Base-by-base conservation (phyloP, 2,329 filamentous ascomycete genomes). In the Claviceps pazoutovae region DNA sequence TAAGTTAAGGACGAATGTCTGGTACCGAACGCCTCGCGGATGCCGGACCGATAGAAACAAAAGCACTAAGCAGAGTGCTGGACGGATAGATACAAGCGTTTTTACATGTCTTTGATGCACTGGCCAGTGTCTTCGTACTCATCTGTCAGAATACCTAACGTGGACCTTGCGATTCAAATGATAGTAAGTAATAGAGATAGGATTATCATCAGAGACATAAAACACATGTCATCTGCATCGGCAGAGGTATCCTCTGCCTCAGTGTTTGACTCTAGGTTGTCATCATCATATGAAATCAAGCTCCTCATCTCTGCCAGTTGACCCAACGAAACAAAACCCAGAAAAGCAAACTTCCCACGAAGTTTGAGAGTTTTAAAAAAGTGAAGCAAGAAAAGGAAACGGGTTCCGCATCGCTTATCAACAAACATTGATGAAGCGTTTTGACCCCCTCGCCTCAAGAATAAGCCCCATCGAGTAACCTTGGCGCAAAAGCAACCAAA, bases 381-480 rank as follows among this genome's bases (percentile, higher is more conserved):
- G 62, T 11, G 23, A 34, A 58, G 52, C 30, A 11, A 59, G 54
- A 51, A 50, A 49, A 45, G 62, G 13, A 8, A 34, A 58, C 53
- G 38, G 2, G 3, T 21, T 14, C 49, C 53, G 57, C 55, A 60
- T 59, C 57, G 54, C 43, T 34, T 46, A 44, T 50, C 53, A 50
- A 45, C 30, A 48, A 48, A 21, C 7, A 19, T n/a, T n/a, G 54
- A 56, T 50, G 52, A 51, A 42, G 51, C 58, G 55, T 42, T n/a
- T 50, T 55, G 51, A 70, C 72, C 86, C 85, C 86, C 88, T 95
- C 89, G 90, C 86, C 79, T 89, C 91, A 86, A 96, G 88, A 96
- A 95, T 97, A 89, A 96, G 91, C 91, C 91, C 91, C 91, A 95
- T 97, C 89, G 90, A 95, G 91, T 97, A 94, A 95, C 87, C 77